A percentile compares a stretch with the other conserved stretches of the same genome.
These are phyloP conservation scores for Poronia punctata DNA, from an alignment of 495 filamentous ascomycete genomes.

Conservation along the genomic window DNA sequence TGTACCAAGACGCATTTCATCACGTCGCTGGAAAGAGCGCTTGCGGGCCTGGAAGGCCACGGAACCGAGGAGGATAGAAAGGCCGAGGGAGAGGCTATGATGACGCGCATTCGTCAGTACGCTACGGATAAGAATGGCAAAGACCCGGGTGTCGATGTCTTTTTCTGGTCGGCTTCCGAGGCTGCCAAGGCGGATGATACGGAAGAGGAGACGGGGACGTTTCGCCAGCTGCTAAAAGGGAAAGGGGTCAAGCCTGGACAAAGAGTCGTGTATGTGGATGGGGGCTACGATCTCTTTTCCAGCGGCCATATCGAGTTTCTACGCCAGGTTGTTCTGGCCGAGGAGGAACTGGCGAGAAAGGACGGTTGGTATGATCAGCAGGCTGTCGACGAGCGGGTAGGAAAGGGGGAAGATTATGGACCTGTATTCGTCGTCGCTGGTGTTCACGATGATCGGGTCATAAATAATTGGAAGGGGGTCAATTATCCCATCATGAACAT, in stretches of 20 bases:
- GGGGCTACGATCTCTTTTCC: constrained; percentile 95
- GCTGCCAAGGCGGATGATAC: constrained; percentile 42
- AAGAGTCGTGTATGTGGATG: constrained; percentile 87
- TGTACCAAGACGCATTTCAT: constrained; percentile 89
- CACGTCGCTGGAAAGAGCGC: constrained; percentile 56
- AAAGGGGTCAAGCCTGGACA: constrained; percentile 64
- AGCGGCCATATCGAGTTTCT: constrained; percentile 96
- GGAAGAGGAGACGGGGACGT: constrained; percentile 49
- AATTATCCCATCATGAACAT: constrained; percentile 99
- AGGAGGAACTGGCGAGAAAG: constrained; percentile 56
- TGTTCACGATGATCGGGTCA: constrained; percentile 87
- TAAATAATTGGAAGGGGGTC: constrained; percentile 91
- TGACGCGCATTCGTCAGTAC: constrained; percentile 70
- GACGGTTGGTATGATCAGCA: constrained; percentile 68
- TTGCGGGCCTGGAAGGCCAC: constrained; percentile 65
- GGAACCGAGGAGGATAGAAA: constrained; percentile 60
- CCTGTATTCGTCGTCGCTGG: constrained; percentile 84
- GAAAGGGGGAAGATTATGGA: constrained; percentile 63
- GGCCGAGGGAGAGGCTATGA: constrained; percentile 51
- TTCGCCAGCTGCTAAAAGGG: constrained; percentile 59
- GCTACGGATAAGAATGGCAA: constrained; percentile 76
- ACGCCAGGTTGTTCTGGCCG: constrained; percentile 59
- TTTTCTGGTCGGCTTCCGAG: constrained; percentile 60
- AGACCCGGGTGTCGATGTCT: constrained; percentile 66
- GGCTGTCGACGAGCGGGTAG: constrained; percentile 51